A percentile compares a stretch with the other conserved stretches of the same genome.
Conservation (phyloP, 805 yeast species). For the Pichia sporocuriosa region DNA sequence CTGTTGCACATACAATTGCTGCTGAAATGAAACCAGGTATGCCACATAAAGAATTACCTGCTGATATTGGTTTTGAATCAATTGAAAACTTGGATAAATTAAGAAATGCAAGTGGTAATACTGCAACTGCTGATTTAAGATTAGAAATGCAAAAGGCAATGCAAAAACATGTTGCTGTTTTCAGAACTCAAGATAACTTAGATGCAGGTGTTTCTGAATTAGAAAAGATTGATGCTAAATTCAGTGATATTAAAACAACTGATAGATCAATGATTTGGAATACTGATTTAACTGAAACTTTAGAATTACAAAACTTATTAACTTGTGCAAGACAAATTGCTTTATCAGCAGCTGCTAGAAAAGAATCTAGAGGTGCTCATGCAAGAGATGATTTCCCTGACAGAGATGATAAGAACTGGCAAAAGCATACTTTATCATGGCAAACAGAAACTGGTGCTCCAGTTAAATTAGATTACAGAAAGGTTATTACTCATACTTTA, state of each 20-base stretch:
- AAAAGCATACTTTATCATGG: conserved; percentile 95
- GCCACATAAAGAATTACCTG: conserved; percentile 76
- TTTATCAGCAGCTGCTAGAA: conserved; percentile 86
- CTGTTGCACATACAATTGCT: conserved; percentile 87
- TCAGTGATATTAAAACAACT: conserved; percentile 72
- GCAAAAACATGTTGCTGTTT: conserved; percentile 96
- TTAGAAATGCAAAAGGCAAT: conserved; percentile 88
- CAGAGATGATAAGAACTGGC: conserved; percentile 96
- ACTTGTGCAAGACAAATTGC: conserved; percentile 98
- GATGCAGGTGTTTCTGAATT: conserved; percentile 87
- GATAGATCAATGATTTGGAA: conserved; percentile 99
- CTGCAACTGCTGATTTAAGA: conserved; percentile 83
- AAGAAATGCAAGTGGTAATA: conserved; percentile 79
- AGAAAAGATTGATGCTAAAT: conserved; percentile 64
- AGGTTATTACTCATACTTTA: conserved; percentile 73
- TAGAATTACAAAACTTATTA: conserved; percentile 91
- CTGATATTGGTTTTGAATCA: conserved; percentile 83
- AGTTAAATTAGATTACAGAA: conserved; percentile 76
- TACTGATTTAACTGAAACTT: conserved; percentile 91
- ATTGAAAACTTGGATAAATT: conserved; percentile 83
- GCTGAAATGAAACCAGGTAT: conserved; percentile 82
- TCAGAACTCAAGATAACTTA: conserved; percentile 87
- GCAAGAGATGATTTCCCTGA: conserved; percentile 97
- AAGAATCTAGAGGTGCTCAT: conserved; percentile 98
- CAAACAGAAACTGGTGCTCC: conserved; percentile 66